Conservation (phyloP, 495 filamentous ascomycete species). For the Clohesyomyces aquaticus region DNA sequence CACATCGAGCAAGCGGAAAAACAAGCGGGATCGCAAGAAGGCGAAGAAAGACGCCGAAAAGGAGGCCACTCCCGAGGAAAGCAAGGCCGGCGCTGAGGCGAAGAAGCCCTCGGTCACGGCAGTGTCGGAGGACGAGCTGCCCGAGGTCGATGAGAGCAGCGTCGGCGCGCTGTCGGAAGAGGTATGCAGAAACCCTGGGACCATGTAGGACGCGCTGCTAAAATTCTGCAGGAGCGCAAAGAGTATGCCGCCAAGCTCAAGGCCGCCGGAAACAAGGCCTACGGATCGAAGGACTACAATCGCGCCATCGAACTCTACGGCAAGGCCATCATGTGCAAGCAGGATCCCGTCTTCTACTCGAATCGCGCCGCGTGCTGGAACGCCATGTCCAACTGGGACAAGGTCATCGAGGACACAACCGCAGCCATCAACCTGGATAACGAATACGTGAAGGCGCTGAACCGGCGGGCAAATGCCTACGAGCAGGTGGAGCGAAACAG, state of each 20-base stretch:
- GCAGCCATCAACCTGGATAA: constrained; percentile 89
- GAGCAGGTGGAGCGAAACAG: constrained; percentile 89
- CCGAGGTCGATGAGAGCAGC: constrained; percentile 79
- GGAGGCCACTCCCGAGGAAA: constrained; percentile 49
- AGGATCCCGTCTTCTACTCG: constrained; percentile 97
- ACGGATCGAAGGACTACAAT: constrained; percentile 87
- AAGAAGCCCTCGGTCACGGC: constrained; percentile 58
- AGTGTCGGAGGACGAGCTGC: constrained; percentile 75
- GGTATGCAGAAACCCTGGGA: constrained; percentile 46
- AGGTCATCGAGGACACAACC: constrained; percentile 95
- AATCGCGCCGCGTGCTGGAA: constrained; percentile 98
- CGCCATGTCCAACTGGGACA: constrained; percentile 86
- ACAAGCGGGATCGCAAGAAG: constrained; percentile 65
- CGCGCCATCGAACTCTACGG: constrained; percentile 91
- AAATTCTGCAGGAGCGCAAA: constrained; percentile 62
- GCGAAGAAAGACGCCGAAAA: constrained; percentile 62
- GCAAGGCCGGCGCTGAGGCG: constrained; percentile 45
- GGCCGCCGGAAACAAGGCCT: constrained; percentile 94
- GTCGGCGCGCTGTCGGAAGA: constrained; percentile 71
- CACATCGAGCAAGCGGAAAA: constrained; percentile 51
- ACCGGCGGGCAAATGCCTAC: constrained; percentile 93
- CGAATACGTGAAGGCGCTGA: constrained; percentile 96
- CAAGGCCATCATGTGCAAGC: constrained; percentile 93
- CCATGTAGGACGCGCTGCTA: constrained; percentile 7
- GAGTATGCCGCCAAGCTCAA: constrained; percentile 89